phyloP scores from a whole-genome alignment of 2,329 filamentous ascomycete species.

The Ceratocystis papillata region DNA sequence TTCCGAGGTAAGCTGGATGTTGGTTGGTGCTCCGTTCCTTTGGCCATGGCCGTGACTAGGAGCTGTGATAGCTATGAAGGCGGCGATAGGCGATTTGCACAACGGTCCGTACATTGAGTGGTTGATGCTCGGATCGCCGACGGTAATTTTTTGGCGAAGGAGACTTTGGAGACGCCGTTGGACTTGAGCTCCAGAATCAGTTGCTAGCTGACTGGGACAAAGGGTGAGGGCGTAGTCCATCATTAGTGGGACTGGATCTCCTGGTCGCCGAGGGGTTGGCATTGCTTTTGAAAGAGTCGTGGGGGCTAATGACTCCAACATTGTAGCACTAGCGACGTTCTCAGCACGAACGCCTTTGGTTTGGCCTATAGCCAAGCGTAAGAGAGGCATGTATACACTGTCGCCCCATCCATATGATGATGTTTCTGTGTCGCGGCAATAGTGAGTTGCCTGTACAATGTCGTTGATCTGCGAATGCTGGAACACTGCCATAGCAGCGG shows the following conservation, averaged over 20 bases:
- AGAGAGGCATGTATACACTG: conserved; percentile 18
- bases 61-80: conserved; percentile 17
- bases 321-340: conserved; percentile 16
- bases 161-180: conserved; percentile 19
- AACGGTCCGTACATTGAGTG: conserved; percentile 22
- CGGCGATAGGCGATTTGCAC: conserved; percentile 19
- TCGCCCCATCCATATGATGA: conserved; percentile 18
- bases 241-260: conserved; percentile 15
- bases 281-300: conserved; percentile 11
- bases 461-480: conserved; percentile 19
- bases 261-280: not conserved
- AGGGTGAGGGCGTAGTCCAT: conserved; percentile 21
- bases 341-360: conserved; percentile 13
- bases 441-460: conserved; percentile 20
- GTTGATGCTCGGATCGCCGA: conserved; percentile 17
- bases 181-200: conserved; percentile 15
- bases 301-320: conserved; percentile 16
- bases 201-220: conserved; percentile 13
- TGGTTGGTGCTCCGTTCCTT: not conserved
- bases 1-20: not conserved
- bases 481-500: conserved; percentile 21
- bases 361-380: conserved; percentile 17
- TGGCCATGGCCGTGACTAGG: conserved; percentile 14
- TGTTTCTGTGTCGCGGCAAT: conserved; percentile 17
- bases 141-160: conserved; percentile 7